Evolutionary conservation across 139 green algal species (phyloP).

Genomic region (Volvox africanus): DNA sequence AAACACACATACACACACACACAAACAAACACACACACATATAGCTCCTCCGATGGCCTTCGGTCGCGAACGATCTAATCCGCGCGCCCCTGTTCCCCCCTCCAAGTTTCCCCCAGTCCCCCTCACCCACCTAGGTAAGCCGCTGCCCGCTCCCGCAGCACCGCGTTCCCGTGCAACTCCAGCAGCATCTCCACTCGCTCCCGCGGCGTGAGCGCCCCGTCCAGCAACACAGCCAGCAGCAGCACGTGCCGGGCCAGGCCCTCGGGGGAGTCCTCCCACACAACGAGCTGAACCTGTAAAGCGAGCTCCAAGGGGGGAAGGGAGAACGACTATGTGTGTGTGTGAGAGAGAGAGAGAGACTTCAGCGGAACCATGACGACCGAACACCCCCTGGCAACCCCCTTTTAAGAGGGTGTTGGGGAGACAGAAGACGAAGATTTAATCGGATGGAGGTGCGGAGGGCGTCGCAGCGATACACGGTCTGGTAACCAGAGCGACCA

Average conservation of each 20-base stretch:
- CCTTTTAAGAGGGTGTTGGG: too few relatives aligned
- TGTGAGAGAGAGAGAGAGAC: not conserved
- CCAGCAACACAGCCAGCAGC: constrained; percentile 73
- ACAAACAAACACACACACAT: too few relatives aligned
- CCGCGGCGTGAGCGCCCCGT: constrained; percentile 51
- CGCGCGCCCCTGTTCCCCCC: not conserved
- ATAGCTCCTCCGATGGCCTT: too few relatives aligned
- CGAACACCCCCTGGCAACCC: too few relatives aligned
- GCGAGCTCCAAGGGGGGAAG: not conserved
- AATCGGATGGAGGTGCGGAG: too few relatives aligned
- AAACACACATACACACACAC: too few relatives aligned
- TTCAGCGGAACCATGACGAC: too few relatives aligned
- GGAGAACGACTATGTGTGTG: too few relatives aligned
- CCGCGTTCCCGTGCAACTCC: constrained; percentile 79
- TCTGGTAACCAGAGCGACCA: too few relatives aligned
- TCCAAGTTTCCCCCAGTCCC: not conserved
- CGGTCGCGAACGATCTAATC: too few relatives aligned
- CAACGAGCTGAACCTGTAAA: constrained; percentile 62
- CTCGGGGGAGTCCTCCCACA: constrained; percentile 80
- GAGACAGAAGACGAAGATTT: too few relatives aligned
- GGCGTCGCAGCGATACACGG: too few relatives aligned
- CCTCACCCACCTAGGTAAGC: constrained; percentile 65
- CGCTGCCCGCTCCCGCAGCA: constrained; percentile 68
- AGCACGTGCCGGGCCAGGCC: constrained; percentile 76
- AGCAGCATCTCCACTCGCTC: constrained; percentile 70